Percentiles rank a stretch among this genome's conserved stretches.
Evolutionary conservation across 805 yeast species (phyloP).

Genomic region (Kluyveromyces wickerhamii): DNA sequence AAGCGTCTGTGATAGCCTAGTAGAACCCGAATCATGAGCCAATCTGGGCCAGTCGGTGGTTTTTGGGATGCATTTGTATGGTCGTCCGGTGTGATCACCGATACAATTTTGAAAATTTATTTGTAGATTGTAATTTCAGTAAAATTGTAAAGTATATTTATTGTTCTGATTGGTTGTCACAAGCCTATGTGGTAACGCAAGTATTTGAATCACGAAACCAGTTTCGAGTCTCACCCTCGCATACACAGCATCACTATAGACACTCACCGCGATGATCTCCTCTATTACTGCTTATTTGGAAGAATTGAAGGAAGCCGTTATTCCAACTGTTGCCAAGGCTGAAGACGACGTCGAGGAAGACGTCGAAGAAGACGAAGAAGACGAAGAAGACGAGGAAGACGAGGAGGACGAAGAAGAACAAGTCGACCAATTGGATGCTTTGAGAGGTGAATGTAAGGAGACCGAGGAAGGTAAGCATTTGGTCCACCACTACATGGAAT

Average conservation of each 20-base stretch:
- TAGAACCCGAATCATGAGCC: too few relatives aligned
- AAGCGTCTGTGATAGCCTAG: too few relatives aligned
- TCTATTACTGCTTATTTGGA: conserved; percentile 34
- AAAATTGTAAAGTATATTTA: neutral
- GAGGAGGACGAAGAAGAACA: conserved; percentile 64
- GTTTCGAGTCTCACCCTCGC: too few relatives aligned
- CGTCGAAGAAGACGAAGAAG: conserved; percentile 32
- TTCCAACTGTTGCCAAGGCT: conserved; percentile 78
- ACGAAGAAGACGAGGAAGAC: conserved; percentile 55
- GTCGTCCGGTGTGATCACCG: conserved; percentile 3
- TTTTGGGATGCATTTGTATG: too few relatives aligned
- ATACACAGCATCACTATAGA: too few relatives aligned
- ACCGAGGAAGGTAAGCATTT: conserved; percentile 60
- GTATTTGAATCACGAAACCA: too few relatives aligned
- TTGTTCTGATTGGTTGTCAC: too few relatives aligned
- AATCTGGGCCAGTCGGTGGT: too few relatives aligned
- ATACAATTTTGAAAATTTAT: conserved; percentile 1
- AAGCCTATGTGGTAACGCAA: too few relatives aligned
- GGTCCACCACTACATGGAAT: conserved; percentile 87
- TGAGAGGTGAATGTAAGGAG: conserved; percentile 62
- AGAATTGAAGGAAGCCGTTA: conserved; percentile 71
- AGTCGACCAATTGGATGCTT: conserved; percentile 55
- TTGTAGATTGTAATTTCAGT: neutral
- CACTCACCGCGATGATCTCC: conserved; percentile 31
- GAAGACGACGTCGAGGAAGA: conserved; percentile 40